These are phyloP conservation scores for Aegle marmelos DNA, from an alignment of 345 rosid genomes.

Conservation along the genomic window DNA sequence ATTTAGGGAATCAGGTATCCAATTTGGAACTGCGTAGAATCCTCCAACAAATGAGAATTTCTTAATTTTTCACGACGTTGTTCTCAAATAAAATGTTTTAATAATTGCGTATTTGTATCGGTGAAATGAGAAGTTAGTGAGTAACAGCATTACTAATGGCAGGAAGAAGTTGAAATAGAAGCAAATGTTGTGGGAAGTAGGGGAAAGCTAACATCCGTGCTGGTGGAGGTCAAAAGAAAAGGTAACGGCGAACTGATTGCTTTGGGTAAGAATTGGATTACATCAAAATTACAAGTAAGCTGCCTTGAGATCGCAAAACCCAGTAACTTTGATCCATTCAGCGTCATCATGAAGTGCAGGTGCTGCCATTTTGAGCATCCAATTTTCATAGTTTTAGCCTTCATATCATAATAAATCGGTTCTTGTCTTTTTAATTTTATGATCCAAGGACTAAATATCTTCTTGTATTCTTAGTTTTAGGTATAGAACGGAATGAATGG, in stretches of 20 bases:
- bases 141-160: slow-evolving; percentile 1
- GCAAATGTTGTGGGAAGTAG: slow-evolving; percentile 46
- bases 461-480: too few species aligned
- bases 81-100: background rate
- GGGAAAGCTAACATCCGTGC: slow-evolving; percentile 42
- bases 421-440: too few species aligned
- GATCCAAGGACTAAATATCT: too few species aligned
- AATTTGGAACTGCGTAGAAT: too few species aligned
- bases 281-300: slow-evolving; percentile 31
- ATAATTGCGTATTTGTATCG: background rate
- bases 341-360: background rate
- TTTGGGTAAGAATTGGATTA: slow-evolving; percentile 59
- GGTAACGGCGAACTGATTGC: slow-evolving; percentile 43
- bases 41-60: too few species aligned
- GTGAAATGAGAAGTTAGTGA: background rate
- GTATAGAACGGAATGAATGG: too few species aligned
- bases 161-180: slow-evolving; percentile 66
- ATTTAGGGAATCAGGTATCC: too few species aligned
- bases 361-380: background rate
- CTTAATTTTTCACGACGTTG: too few species aligned
- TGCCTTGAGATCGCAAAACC: slow-evolving; percentile 9
- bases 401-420: too few species aligned
- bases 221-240: slow-evolving; percentile 44
- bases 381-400: background rate
- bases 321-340: background rate